Base-by-base conservation (phyloP, 2,329 filamentous ascomycete genomes). In the Penicillium janthinellum region DNA sequence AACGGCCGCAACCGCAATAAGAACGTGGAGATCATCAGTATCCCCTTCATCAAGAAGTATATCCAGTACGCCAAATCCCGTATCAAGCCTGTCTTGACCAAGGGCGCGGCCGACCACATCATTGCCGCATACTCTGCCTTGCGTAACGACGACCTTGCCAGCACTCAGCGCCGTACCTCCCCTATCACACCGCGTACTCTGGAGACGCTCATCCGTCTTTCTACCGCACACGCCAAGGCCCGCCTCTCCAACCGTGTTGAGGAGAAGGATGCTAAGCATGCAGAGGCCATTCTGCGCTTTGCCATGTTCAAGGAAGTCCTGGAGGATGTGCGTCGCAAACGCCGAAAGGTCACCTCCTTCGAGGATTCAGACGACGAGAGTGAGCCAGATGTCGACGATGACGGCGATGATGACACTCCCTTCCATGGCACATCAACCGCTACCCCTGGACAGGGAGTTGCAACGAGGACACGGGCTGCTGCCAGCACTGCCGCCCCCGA, bases 1-100 rank as follows among this genome's bases (percentile, higher is more conserved):
- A 83, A 88, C 12, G 90, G 90, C 10, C 86, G 91, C 41, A 90
- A 91, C 11, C 80, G 88, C 28, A 87, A 86, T 67, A 90, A 90
- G 75, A 89, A 90, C 65, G 86, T 90, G 5, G 92, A 97, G 75
- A 91, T 99, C 14, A 82, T 99, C 56, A 96, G 91, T 78, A 97
- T 99, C 61, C 91, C 93, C 0, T 99, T 99, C 78, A 92, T 99
- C 82, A 99, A 99, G 81, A 99, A 99, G 79, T 99, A 97, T 77
- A 96, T 99, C 48, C 95, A 99, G 74, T 99, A 99, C 76, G 92
- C 95, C 65, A 99, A 99, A 81, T 90, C 86, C 38, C 84, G 95
- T 72, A 85, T 96, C 71, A 96, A 92, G 84, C 95, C 95, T 0
- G 82, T 96, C 42, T 81, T 99, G 62, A 96, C 93, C 0, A 92